Conservation (phyloP, 306 rosid genomes). For the Prunus dulcis region DNA sequence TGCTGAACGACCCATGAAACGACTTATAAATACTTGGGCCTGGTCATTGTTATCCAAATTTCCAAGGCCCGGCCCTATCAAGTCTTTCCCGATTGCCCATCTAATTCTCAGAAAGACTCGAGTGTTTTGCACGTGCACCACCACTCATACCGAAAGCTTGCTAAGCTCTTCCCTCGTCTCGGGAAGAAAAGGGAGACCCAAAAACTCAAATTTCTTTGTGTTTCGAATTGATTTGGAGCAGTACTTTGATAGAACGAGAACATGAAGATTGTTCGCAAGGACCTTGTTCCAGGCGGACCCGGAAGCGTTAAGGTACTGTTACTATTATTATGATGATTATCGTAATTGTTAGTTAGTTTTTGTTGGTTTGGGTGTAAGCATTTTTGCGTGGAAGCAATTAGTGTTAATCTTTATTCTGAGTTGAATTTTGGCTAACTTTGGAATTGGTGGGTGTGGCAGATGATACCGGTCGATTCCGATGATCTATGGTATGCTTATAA, state of each 20-base stretch:
- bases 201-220: not conserved
- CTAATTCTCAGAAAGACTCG: not conserved
- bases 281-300: slow-evolving; percentile 62
- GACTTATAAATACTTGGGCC: not conserved
- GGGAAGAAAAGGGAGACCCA: not conserved
- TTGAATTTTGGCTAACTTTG: slow-evolving; percentile 15
- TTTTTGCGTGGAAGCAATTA: not conserved
- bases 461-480: slow-evolving; percentile 89
- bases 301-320: slow-evolving; percentile 86
- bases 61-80: not conserved
- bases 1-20: not conserved
- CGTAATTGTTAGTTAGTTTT: not conserved
- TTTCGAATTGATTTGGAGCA: not conserved
- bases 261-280: slow-evolving; percentile 84
- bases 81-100: not conserved
- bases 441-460: slow-evolving; percentile 38
- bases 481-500: slow-evolving; percentile 90
- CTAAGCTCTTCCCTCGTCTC: not conserved
- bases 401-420: not conserved
- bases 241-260: not conserved
- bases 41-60: no score
- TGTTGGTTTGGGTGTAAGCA: not conserved
- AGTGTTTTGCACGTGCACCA: not conserved
- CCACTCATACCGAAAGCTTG: not conserved
- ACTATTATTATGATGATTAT: not conserved